Percentiles rank a stretch among this genome's conserved stretches.
Evolutionary conservation across 2,329 filamentous ascomycete species (phyloP).

Genomic region (Trichoderma asperellum): DNA sequence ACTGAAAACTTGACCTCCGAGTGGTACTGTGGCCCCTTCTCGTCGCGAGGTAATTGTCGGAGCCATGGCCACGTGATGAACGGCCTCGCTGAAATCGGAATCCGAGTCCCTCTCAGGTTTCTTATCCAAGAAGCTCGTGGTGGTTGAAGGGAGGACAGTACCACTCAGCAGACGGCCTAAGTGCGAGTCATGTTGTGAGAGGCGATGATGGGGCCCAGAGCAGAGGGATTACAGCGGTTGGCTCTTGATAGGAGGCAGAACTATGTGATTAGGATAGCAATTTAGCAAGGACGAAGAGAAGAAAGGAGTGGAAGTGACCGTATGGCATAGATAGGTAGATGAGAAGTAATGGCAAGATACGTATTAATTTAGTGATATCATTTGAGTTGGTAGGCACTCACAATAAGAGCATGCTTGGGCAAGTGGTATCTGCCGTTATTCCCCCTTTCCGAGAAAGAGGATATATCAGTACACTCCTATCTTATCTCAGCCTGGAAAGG

Average conservation of each 20-base stretch:
- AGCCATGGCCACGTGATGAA: neutral
- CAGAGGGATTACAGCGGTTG: neutral
- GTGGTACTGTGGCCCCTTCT: slow-evolving; percentile 36
- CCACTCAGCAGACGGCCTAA: neutral
- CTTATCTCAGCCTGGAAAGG: neutral
- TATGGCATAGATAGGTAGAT: neutral
- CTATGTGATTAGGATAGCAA: neutral
- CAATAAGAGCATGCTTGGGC: neutral
- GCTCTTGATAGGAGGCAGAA: neutral
- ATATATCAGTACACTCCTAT: neutral
- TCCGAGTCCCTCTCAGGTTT: neutral
- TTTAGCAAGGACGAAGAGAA: neutral
- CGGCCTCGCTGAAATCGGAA: neutral
- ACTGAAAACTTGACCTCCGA: slow-evolving; percentile 43
- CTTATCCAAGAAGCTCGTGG: neutral
- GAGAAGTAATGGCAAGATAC: neutral
- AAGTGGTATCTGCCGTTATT: neutral
- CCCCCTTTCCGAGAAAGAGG: neutral
- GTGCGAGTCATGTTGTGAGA: neutral
- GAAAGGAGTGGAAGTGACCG: neutral
- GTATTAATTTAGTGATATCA: neutral
- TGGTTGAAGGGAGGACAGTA: neutral
- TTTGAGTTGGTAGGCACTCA: neutral
- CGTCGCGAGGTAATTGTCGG: neutral
- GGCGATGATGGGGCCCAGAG: neutral